These are phyloP conservation scores for Suhomyces vadensis DNA, from an alignment of 805 yeast genomes.

Conservation along the genomic window DNA sequence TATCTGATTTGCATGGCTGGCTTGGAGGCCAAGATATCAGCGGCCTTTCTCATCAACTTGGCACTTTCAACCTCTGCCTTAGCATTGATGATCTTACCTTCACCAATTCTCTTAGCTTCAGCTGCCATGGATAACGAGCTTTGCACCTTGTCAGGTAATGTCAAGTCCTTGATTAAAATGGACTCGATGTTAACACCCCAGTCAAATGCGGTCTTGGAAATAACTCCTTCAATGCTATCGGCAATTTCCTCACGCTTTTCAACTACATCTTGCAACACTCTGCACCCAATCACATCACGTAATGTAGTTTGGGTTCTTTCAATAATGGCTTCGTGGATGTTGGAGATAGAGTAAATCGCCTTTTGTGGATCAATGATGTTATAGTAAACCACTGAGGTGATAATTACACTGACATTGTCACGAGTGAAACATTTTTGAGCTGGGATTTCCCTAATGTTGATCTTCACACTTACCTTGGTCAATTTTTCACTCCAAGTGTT, in stretches of 20 bases:
- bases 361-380: constrained; percentile 67
- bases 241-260: constrained; percentile 75
- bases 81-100: constrained; percentile 71
- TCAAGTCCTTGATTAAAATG: constrained; percentile 66
- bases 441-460: constrained; percentile 63
- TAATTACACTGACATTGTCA: constrained; percentile 62
- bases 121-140: constrained; percentile 70
- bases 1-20: constrained; percentile 80
- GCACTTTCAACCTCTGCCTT: constrained; percentile 77
- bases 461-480: constrained; percentile 51
- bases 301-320: constrained; percentile 74
- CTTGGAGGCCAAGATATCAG: constrained; percentile 70
- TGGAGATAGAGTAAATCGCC: constrained; percentile 58
- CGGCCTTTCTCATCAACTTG: constrained; percentile 75
- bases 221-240: constrained; percentile 59
- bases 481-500: constrained; percentile 65
- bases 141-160: constrained; percentile 54
- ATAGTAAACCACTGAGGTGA: constrained; percentile 67
- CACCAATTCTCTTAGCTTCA: constrained; percentile 74
- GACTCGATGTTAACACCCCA: constrained; percentile 76
- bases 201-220: constrained; percentile 58
- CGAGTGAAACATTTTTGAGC: constrained; percentile 70
- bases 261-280: constrained; percentile 67
- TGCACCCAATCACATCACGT: constrained; percentile 68
- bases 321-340: constrained; percentile 55